A percentile compares a stretch with the other conserved stretches of the same genome.
Evolutionary conservation across 2,329 filamentous ascomycete genomes (phyloP).

Genomic region (Reticulascus tulasneorum): DNA sequence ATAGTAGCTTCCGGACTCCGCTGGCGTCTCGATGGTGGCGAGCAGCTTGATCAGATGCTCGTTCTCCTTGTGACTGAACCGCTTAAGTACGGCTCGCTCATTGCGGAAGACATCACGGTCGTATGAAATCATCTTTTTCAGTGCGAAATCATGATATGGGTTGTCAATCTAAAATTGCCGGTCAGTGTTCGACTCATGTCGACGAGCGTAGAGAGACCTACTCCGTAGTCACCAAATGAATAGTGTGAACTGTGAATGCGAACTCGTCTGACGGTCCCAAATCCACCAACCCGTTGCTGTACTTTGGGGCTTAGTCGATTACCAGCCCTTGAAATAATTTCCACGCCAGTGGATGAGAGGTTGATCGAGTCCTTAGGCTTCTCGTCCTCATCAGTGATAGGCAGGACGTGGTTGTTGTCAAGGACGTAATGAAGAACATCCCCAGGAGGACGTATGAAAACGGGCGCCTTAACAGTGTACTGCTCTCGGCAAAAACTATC

Average conservation of each 20-base stretch:
- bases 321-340: neutral
- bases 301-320: no score
- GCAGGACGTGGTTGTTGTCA: slow-evolving; percentile 4
- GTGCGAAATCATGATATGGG: slow-evolving; percentile 4
- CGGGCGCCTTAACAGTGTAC: slow-evolving; percentile 1
- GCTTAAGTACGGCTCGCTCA: slow-evolving; percentile 1
- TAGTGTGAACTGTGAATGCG: slow-evolving; percentile 5
- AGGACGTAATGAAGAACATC: slow-evolving; percentile 3
- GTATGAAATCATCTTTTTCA: slow-evolving; percentile 9
- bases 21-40: slow-evolving; percentile 3
- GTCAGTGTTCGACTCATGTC: neutral
- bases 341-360: neutral
- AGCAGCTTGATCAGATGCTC: slow-evolving; percentile 6
- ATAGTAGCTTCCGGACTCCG: slow-evolving; percentile 2
- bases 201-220: neutral
- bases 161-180: slow-evolving; percentile 1
- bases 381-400: slow-evolving; percentile 2
- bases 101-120: neutral
- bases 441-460: neutral
- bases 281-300: slow-evolving; percentile 3
- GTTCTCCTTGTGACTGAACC: neutral
- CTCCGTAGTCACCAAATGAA: slow-evolving; percentile 6
- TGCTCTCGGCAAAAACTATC: neutral
- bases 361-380: neutral
- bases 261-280: slow-evolving; percentile 7